Evolutionary conservation across 2,329 filamentous ascomycete genomes (phyloP).

Genomic region (Raffaelea ambrosiae): DNA sequence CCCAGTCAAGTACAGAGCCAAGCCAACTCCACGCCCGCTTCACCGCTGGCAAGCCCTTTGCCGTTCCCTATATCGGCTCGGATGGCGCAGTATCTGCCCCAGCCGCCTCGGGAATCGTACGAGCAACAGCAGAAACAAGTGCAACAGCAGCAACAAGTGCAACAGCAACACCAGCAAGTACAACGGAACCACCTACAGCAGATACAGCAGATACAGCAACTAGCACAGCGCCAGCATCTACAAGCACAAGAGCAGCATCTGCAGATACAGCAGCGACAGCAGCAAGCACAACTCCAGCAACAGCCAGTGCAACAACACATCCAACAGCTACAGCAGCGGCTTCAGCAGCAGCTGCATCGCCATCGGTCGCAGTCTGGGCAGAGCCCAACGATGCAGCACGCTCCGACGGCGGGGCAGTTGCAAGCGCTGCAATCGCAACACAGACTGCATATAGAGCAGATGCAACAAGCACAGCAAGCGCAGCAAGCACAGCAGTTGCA

Average conservation of each 20-base stretch:
- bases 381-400: too few relatives aligned
- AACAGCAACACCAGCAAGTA: not conserved
- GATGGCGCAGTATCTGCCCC: not conserved
- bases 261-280: not conserved
- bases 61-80: too few relatives aligned
- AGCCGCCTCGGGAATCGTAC: too few relatives aligned
- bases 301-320: not conserved
- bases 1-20: too few relatives aligned
- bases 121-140: conserved; percentile 1
- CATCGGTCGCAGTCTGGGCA: not conserved
- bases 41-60: too few relatives aligned
- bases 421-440: not conserved
- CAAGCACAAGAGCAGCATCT: not conserved
- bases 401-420: too few relatives aligned
- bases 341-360: conserved; percentile 1
- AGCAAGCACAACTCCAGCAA: not conserved
- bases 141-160: not conserved
- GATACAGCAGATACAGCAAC: conserved; percentile 5
- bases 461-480: not conserved
- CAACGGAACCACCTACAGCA: not conserved
- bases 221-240: conserved; percentile 1
- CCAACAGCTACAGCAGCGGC: conserved; percentile 1
- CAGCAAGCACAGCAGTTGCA: not conserved
- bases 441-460: too few relatives aligned
- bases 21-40: too few relatives aligned